Evolutionary conservation across 768 basidiomycete genomes (phyloP), one percentile per base, ranked within the genome.

Genomic region (Suillus weaverae): DNA sequence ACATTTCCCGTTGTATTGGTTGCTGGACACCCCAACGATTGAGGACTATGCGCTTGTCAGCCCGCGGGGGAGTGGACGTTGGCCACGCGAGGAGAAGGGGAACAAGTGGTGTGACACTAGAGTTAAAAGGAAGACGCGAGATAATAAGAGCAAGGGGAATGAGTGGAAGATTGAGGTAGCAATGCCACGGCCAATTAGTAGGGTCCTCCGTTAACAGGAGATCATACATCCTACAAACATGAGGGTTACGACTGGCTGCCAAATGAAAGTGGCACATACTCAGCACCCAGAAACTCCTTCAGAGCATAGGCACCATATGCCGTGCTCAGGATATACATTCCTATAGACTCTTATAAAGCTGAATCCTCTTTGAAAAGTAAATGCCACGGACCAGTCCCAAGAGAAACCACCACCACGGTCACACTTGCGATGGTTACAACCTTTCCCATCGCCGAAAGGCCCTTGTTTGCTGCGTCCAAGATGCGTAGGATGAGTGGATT

Each of bases 281-380:
- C 89, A 70, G 81, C 74, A 8, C 92, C 92, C 46, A 94, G 78
- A 66, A 91, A 90, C 67, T 88, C 81, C 51, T 82, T 79, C 20
- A 93, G 75, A 33, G 92, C 91, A 74, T 86, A 89, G 3, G 87
- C 86, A 1, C 92, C 92, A 69, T 92, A 94, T 1, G 81, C 81
- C 3, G 90, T 88, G 43, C 84, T 78, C 1, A 89, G 75, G 32
- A 81, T 70, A 59, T 83, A 84, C 4, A 84, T 62, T 4, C 83
- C 84, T 85, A 41, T 41, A 7, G 13, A 30, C 5, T 20, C 61
- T 3, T 16, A 20, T 80, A 67, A 68, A 83, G 61, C 38, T 80
- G 80, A 82, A 62, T 14, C 55, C 16, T 46, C 20, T 50, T 41
- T 36, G 35, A 14, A 35, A 6, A 32, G 32, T 51, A 51, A 59